Conservation (phyloP, 202 grass and related monocot species). For the Digitaria exilis region DNA sequence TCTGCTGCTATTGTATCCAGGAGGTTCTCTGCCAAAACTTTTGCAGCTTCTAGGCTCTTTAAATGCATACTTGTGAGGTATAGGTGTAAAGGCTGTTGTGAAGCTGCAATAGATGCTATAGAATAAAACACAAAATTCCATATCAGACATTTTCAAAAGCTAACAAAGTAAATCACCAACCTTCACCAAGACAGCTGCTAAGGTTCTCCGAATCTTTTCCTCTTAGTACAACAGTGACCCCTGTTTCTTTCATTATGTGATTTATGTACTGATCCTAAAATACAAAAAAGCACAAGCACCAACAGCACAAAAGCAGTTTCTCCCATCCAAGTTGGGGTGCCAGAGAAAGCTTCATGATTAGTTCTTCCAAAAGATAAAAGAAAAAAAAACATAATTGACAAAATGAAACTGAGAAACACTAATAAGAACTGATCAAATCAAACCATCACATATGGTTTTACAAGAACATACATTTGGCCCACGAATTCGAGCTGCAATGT, state of each 20-base stretch:
- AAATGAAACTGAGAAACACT: conserved; percentile 20
- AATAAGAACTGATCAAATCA: conserved; percentile 41
- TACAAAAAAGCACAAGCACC: conserved; percentile 54
- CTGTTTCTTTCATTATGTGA: conserved; percentile 99
- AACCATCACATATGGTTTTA: conserved; percentile 36
- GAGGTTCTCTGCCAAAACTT: conserved; percentile 90
- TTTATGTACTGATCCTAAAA: conserved; percentile 99
- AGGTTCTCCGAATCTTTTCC: conserved; percentile 60
- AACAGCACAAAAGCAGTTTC: conserved; percentile 74
- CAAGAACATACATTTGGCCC: conserved; percentile 94
- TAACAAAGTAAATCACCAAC: conserved; percentile 51
- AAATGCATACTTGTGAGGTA: conserved; percentile 78
- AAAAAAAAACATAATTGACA: conserved; percentile 38
- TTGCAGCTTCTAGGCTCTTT: conserved; percentile 88
- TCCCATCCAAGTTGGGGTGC: conserved; percentile 83
- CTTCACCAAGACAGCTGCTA: conserved; percentile 61
- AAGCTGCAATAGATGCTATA: conserved; percentile 55
- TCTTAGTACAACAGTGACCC: conserved; percentile 81
- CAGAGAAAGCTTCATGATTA: conserved; percentile 87
- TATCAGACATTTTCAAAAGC: conserved; percentile 24
- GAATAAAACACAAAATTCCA: conserved; percentile 17
- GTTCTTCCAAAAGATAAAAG: conserved; percentile 37
- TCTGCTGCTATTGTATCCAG: conserved; percentile 91
- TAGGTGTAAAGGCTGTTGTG: conserved; percentile 67
- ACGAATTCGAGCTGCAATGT: conserved; percentile 78